Percentiles rank a stretch among this genome's conserved stretches.
These are phyloP conservation scores for Bjerkandera adusta DNA, from an alignment of 1,284 basidiomycete species.

Conservation along the genomic window DNA sequence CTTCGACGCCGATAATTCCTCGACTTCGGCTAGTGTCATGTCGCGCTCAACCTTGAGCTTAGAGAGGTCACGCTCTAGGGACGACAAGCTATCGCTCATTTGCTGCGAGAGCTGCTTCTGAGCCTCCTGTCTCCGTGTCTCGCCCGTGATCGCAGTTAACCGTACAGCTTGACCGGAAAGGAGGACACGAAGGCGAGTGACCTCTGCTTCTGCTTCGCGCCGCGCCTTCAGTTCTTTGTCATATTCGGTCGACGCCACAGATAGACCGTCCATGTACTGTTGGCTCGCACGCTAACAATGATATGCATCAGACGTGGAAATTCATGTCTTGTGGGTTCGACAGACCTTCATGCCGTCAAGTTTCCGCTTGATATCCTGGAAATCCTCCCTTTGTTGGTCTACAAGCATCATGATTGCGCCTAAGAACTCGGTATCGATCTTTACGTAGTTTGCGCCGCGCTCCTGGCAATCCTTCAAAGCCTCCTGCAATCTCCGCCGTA, in stretches of 20 bases:
- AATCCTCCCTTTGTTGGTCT: constrained; percentile 65
- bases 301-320: no score
- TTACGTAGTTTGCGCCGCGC: constrained; percentile 60
- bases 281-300: constrained; percentile 73
- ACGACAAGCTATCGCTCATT: constrained; percentile 72
- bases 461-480: constrained; percentile 64
- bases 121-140: constrained; percentile 74
- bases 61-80: constrained; percentile 84
- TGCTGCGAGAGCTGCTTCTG: constrained; percentile 81
- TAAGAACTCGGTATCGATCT: constrained; percentile 74
- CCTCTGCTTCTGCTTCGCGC: constrained; percentile 89
- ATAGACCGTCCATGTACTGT: constrained; percentile 89
- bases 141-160: constrained; percentile 79
- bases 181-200: constrained; percentile 80
- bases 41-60: constrained; percentile 89
- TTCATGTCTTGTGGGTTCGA: constrained; percentile 17
- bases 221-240: constrained; percentile 86
- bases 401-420: constrained; percentile 72
- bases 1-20: constrained; percentile 78
- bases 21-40: constrained; percentile 89
- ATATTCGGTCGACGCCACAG: constrained; percentile 91
- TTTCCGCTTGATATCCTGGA: constrained; percentile 67
- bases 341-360: constrained; percentile 87
- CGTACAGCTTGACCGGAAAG: constrained; percentile 89
- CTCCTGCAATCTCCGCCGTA: constrained; percentile 54